Evolutionary conservation across 164 flowering plant genomes (phyloP).

Genomic region (Kalanchoe fedtschenkoi): DNA sequence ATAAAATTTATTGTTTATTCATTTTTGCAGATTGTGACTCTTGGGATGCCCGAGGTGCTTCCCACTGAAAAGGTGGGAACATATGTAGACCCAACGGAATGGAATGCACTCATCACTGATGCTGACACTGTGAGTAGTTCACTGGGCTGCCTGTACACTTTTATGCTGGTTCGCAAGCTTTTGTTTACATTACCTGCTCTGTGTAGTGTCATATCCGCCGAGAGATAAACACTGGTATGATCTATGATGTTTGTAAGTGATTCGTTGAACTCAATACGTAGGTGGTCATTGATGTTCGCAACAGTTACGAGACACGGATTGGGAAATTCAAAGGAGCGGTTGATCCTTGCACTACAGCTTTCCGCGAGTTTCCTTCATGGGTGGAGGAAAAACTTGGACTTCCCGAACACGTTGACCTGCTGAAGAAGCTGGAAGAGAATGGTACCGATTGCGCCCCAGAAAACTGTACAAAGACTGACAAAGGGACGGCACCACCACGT

Average conservation of each 20-base stretch:
- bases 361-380: constrained; percentile 90
- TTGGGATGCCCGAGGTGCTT: constrained; percentile 85
- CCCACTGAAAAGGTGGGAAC: constrained; percentile 78
- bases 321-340: constrained; percentile 91
- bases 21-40: constrained; percentile 68
- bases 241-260: neutral
- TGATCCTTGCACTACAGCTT: constrained; percentile 81
- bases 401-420: constrained; percentile 15
- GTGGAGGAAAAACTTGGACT: constrained; percentile 48
- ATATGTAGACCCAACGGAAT: constrained; percentile 70
- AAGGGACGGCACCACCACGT: constrained; percentile 32
- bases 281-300: constrained; percentile 95
- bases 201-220: too few relatives aligned
- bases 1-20: neutral
- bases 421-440: constrained; percentile 11
- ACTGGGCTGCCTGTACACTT: neutral
- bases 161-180: neutral
- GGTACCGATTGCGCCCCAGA: constrained; percentile 14
- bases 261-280: constrained; percentile 12
- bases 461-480: constrained; percentile 10
- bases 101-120: constrained; percentile 78
- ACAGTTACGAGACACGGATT: constrained; percentile 77
- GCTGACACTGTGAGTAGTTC: constrained; percentile 61
- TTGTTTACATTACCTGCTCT: neutral
- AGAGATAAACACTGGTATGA: too few relatives aligned